A percentile compares a stretch with the other conserved stretches of the same genome.
Conservation (phyloP, 306 rosid species). For the Clitoria ternatea region DNA sequence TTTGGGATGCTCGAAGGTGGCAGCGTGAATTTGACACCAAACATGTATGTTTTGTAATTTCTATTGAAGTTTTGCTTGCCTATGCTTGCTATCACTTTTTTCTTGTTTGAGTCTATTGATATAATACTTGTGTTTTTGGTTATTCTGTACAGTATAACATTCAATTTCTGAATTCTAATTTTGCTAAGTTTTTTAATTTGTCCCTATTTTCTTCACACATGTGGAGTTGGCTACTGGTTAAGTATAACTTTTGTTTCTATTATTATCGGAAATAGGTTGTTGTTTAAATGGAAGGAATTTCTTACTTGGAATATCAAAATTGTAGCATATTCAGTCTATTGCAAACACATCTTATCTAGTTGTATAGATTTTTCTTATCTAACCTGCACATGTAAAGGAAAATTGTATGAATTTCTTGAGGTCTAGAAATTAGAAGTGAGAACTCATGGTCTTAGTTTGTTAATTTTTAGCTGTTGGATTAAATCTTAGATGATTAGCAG, state of each 20-base stretch:
- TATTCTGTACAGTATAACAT: neutral
- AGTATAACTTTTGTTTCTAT: neutral
- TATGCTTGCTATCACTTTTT: conserved; percentile 3
- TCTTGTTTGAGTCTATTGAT: neutral
- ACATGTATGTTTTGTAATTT: conserved; percentile 52
- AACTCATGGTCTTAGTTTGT: neutral
- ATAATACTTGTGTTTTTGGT: neutral
- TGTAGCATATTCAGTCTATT: neutral
- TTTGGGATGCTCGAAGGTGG: conserved; percentile 99
- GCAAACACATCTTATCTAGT: neutral
- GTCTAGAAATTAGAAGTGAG: neutral
- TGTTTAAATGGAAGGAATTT: neutral
- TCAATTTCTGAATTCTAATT: conserved; percentile 8
- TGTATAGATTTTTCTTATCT: neutral
- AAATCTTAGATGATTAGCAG: neutral
- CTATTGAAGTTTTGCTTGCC: conserved; percentile 3
- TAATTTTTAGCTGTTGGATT: neutral
- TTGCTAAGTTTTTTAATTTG: neutral
- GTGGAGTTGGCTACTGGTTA: neutral
- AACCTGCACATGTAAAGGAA: neutral
- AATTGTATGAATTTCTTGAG: neutral
- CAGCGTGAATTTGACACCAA: conserved; percentile 84
- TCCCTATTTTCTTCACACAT: neutral
- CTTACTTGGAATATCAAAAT: neutral
- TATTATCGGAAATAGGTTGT: neutral